A percentile compares a stretch with the other conserved stretches of the same genome.
Evolutionary conservation across 2,329 filamentous ascomycete species (phyloP).

Genomic region (Fusarium temperatum): DNA sequence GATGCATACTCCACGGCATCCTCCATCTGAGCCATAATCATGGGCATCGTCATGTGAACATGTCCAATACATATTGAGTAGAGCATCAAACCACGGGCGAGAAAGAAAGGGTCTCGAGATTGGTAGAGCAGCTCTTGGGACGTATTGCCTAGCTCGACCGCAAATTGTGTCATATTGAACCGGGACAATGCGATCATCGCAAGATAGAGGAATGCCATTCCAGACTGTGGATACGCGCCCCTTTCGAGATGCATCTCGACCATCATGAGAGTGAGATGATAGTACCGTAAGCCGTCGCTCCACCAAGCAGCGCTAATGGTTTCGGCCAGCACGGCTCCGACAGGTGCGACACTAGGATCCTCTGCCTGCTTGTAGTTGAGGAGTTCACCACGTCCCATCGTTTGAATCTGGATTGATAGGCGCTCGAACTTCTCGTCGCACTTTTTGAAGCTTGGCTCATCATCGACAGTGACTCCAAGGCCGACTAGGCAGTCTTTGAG

Average conservation of each 20-base stretch:
- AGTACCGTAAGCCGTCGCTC: constrained; percentile 77
- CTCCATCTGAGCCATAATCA: constrained; percentile 69
- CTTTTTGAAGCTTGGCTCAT: constrained; percentile 74
- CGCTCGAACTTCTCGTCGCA: constrained; percentile 80
- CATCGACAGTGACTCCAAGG: constrained; percentile 72
- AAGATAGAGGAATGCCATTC: constrained; percentile 73
- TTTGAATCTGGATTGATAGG: constrained; percentile 67
- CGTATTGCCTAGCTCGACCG: constrained; percentile 69
- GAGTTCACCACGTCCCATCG: constrained; percentile 60
- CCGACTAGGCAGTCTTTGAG: constrained; percentile 76
- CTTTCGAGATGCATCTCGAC: constrained; percentile 70
- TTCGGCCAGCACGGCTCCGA: constrained; percentile 77
- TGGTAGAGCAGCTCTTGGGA: constrained; percentile 72
- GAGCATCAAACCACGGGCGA: constrained; percentile 74
- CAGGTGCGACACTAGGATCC: constrained; percentile 66
- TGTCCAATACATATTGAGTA: constrained; percentile 77
- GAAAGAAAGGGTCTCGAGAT: constrained; percentile 70
- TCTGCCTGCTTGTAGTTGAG: constrained; percentile 54
- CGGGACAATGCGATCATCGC: constrained; percentile 73
- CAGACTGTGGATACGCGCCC: constrained; percentile 75
- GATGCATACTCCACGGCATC: constrained; percentile 72
- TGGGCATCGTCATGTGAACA: constrained; percentile 68
- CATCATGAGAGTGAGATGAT: constrained; percentile 74
- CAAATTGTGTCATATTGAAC: constrained; percentile 76
- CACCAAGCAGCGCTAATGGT: constrained; percentile 77